phyloP scores from a whole-genome alignment of 495 filamentous ascomycete species.

The Hypoxylon intermedium region DNA sequence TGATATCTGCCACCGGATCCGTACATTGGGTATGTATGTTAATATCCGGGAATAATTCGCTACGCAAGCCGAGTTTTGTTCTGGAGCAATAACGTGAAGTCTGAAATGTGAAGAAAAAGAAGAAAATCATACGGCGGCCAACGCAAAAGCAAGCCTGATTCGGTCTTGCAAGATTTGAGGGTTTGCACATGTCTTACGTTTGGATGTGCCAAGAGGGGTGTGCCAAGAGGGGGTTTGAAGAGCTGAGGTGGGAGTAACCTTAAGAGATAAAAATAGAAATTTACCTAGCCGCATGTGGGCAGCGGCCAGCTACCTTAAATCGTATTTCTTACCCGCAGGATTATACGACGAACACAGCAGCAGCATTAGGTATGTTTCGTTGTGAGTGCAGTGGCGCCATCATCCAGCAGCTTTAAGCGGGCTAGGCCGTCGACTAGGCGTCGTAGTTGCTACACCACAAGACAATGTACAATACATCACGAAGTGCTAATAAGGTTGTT shows the following conservation, averaged over 20 bases:
- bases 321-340: conserved; percentile 20
- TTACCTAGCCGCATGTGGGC: conserved; percentile 8
- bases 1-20: too few species aligned
- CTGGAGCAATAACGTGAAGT: neutral
- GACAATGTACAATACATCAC: too few species aligned
- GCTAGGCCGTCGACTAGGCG: too few species aligned
- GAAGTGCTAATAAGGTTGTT: conserved; percentile 22
- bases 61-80: too few species aligned
- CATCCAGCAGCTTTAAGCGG: too few species aligned
- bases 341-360: too few species aligned
- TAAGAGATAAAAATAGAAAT: conserved; percentile 30
- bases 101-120: neutral
- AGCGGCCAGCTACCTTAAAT: conserved; percentile 29
- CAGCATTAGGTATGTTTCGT: too few species aligned
- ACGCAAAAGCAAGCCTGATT: neutral
- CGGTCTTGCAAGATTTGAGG: neutral
- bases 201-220: too few species aligned
- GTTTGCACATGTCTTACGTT: neutral
- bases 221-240: conserved; percentile 25
- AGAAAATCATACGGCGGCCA: neutral
- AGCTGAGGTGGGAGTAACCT: conserved; percentile 14
- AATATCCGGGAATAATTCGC: neutral
- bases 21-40: too few species aligned
- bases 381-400: too few species aligned
- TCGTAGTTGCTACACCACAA: too few species aligned